Conservation (phyloP, 768 basidiomycete species). For the Collybiopsis confluens region DNA sequence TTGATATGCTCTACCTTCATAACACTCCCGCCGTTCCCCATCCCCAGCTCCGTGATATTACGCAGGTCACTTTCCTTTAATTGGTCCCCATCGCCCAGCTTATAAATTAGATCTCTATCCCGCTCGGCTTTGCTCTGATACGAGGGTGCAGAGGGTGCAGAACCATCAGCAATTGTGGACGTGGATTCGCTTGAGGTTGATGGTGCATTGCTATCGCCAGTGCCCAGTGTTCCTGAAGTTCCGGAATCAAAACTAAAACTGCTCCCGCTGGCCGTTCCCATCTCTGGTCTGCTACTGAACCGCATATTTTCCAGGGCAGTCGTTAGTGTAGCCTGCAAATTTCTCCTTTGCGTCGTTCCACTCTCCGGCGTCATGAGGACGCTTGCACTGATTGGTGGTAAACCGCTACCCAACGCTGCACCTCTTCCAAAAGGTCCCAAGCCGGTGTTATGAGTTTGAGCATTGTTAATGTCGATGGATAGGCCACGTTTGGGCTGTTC, state of each 20-base stretch:
- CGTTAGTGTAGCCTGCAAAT: constrained; percentile 77
- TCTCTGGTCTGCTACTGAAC: too few species aligned
- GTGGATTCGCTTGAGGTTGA: neutral
- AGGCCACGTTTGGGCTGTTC: too few species aligned
- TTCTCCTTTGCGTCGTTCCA: constrained; percentile 55
- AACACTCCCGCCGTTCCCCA: constrained; percentile 96
- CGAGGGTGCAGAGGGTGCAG: neutral
- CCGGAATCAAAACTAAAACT: neutral
- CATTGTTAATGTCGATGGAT: too few species aligned
- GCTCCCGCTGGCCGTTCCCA: neutral
- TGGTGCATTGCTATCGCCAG: neutral
- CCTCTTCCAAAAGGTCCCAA: too few species aligned
- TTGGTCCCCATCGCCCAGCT: constrained; percentile 22
- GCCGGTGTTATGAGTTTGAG: too few species aligned
- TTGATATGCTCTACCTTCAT: constrained; percentile 93
- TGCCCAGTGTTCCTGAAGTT: neutral
- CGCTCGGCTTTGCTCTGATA: too few species aligned
- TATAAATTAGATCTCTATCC: constrained; percentile 47
- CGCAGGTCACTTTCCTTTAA: constrained; percentile 86
- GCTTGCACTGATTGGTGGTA: constrained; percentile 16
- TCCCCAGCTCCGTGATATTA: constrained; percentile 86
- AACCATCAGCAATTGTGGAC: neutral
- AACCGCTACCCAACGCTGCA: too few species aligned
- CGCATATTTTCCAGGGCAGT: constrained; percentile 86
- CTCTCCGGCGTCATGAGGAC: constrained; percentile 51